Conservation (phyloP, 768 basidiomycete species). For the Suillus clintonianus region DNA sequence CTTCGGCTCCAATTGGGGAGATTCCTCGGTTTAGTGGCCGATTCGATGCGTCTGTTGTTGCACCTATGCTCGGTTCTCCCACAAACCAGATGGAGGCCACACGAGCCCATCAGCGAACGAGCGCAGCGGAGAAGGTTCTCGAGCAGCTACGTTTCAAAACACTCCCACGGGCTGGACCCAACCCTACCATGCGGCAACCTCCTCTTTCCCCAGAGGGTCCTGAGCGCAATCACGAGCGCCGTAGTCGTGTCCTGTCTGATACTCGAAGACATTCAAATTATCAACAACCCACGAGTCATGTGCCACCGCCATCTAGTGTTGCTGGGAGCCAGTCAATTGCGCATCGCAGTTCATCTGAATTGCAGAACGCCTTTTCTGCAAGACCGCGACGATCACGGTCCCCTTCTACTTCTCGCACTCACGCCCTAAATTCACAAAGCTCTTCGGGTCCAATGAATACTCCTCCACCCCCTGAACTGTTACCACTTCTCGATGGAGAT, state of each 20-base stretch:
- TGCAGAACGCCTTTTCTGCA: neutral
- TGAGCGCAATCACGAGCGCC: constrained; percentile 16
- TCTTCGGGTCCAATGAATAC: constrained; percentile 20
- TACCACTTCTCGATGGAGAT: constrained; percentile 76
- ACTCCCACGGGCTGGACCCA: constrained; percentile 44
- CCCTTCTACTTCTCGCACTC: constrained; percentile 51
- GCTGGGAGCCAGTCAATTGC: constrained; percentile 12
- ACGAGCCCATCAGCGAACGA: constrained; percentile 47
- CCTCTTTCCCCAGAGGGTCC: constrained; percentile 19
- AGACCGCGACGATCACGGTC: constrained; percentile 53
- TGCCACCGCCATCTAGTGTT: constrained; percentile 14
- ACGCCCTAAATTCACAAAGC: constrained; percentile 26
- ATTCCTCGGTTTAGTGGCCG: constrained; percentile 22
- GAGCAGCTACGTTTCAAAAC: constrained; percentile 64
- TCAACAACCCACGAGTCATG: constrained; percentile 13
- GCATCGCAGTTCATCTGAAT: neutral
- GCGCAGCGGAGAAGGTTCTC: constrained; percentile 68
- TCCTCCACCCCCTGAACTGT: constrained; percentile 53
- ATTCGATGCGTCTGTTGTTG: constrained; percentile 21
- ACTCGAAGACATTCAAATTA: constrained; percentile 24
- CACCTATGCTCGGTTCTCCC: constrained; percentile 26
- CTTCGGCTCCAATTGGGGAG: constrained; percentile 5
- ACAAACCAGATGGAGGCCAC: constrained; percentile 36
- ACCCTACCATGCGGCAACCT: constrained; percentile 15
- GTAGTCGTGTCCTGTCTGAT: constrained; percentile 30